Conservation (phyloP, 2,329 filamentous ascomycete species). For the Sporothrix mexicana region DNA sequence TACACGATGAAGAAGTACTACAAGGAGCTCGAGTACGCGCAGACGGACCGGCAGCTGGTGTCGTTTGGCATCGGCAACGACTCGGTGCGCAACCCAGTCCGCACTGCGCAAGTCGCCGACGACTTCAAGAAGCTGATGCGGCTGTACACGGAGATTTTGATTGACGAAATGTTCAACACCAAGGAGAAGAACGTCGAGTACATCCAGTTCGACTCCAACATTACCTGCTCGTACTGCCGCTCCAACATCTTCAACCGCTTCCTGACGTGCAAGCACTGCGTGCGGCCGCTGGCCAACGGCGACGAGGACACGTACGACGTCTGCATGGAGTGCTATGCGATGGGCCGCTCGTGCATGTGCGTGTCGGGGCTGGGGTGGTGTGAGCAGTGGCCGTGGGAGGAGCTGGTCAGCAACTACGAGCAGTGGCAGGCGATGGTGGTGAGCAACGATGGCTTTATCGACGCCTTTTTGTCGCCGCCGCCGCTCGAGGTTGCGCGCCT, state of each 20-base stretch:
- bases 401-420: slow-evolving; percentile 79
- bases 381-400: slow-evolving; percentile 88
- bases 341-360: slow-evolving; percentile 92
- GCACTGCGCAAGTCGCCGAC: slow-evolving; percentile 70
- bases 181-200: slow-evolving; percentile 76
- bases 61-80: slow-evolving; percentile 57
- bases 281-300: slow-evolving; percentile 67
- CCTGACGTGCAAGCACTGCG: slow-evolving; percentile 86
- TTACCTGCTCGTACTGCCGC: slow-evolving; percentile 94
- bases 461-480: slow-evolving; percentile 69
- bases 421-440: slow-evolving; percentile 81
- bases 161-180: slow-evolving; percentile 83
- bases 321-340: slow-evolving; percentile 98
- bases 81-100: slow-evolving; percentile 48
- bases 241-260: slow-evolving; percentile 98
- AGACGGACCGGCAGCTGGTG: slow-evolving; percentile 51
- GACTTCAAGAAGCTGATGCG: slow-evolving; percentile 83
- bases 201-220: slow-evolving; percentile 83
- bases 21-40: slow-evolving; percentile 63
- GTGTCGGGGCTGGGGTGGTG: slow-evolving; percentile 87
- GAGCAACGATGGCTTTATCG: slow-evolving; percentile 70
- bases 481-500: slow-evolving; percentile 73
- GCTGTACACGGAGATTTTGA: slow-evolving; percentile 77
- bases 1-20: slow-evolving; percentile 83
- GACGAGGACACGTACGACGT: slow-evolving; percentile 89